Evolutionary conservation across 106 monocot species (phyloP).

Genomic region (Iris macrosiphon): DNA sequence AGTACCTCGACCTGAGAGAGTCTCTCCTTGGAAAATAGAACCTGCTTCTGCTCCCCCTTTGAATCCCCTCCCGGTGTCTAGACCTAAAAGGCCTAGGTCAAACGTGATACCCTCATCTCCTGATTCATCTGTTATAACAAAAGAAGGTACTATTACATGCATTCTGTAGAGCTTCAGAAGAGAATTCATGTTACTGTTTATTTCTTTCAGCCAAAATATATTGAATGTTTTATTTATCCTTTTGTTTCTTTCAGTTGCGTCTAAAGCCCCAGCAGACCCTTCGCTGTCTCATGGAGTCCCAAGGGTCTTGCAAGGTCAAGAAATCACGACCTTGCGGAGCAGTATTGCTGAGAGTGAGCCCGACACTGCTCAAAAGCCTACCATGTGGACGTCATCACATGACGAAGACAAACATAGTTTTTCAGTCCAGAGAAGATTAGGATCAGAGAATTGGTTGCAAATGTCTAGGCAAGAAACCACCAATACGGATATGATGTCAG

Average conservation of each 20-base stretch:
- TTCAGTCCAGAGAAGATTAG: background rate
- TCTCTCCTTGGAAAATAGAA: constrained; percentile 64
- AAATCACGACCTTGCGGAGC: background rate
- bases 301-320: background rate
- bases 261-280: background rate
- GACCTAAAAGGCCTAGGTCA: constrained; percentile 34
- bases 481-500: background rate
- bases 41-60: constrained; percentile 30
- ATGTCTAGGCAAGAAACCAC: background rate
- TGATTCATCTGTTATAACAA: constrained; percentile 43
- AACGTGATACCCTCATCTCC: constrained; percentile 17
- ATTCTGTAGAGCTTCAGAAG: too few species aligned
- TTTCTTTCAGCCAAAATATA: background rate
- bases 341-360: background rate
- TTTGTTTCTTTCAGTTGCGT: background rate
- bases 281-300: background rate
- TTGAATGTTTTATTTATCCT: background rate
- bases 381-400: background rate
- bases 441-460: background rate
- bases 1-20: constrained; percentile 49
- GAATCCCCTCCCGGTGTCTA: constrained; percentile 26
- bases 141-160: constrained; percentile 32
- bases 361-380: background rate
- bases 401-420: background rate
- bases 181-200: too few species aligned